Conservation (phyloP, 352 stramenopile genomes). For the Peronosclerospora sorghi region DNA sequence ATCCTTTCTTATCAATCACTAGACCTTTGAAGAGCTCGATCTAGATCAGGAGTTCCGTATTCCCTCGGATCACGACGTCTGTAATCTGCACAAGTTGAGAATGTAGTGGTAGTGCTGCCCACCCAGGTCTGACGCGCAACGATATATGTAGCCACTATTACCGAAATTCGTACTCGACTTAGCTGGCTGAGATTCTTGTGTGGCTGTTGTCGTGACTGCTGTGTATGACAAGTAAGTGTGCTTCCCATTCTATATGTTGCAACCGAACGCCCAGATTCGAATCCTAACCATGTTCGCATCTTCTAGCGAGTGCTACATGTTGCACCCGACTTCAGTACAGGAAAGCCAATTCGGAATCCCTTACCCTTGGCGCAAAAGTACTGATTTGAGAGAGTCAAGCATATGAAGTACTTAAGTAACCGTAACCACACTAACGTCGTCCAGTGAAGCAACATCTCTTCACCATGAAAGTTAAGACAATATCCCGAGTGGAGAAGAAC, state of each 20-base stretch:
- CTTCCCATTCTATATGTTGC: slow-evolving; percentile 49
- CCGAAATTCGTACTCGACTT: slow-evolving; percentile 19
- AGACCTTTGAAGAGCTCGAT: too few relatives aligned
- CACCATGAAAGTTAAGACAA: slow-evolving; percentile 98
- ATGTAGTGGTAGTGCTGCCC: slow-evolving; percentile 39
- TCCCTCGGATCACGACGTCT: too few relatives aligned
- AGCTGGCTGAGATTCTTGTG: slow-evolving; percentile 24
- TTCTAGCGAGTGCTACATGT: too few relatives aligned
- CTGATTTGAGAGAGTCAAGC: too few relatives aligned
- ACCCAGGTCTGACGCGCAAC: slow-evolving; percentile 39
- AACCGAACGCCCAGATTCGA: slow-evolving; percentile 20
- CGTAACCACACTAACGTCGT: too few relatives aligned
- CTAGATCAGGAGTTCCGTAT: too few relatives aligned
- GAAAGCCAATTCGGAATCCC: too few relatives aligned
- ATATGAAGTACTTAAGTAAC: slow-evolving; percentile 28
- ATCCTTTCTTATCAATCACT: too few relatives aligned
- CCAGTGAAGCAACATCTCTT: background rate
- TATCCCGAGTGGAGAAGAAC: slow-evolving; percentile 90
- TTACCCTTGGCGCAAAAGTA: slow-evolving; percentile 25
- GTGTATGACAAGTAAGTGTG: slow-evolving; percentile 38
- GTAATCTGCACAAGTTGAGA: slow-evolving; percentile 15
- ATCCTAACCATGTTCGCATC: too few relatives aligned
- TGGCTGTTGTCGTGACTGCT: slow-evolving; percentile 31
- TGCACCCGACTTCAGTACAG: too few relatives aligned
- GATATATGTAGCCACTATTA: slow-evolving; percentile 44